These are phyloP conservation scores for Termitomyces heimii DNA, from an alignment of 768 basidiomycete genomes.

Conservation along the genomic window DNA sequence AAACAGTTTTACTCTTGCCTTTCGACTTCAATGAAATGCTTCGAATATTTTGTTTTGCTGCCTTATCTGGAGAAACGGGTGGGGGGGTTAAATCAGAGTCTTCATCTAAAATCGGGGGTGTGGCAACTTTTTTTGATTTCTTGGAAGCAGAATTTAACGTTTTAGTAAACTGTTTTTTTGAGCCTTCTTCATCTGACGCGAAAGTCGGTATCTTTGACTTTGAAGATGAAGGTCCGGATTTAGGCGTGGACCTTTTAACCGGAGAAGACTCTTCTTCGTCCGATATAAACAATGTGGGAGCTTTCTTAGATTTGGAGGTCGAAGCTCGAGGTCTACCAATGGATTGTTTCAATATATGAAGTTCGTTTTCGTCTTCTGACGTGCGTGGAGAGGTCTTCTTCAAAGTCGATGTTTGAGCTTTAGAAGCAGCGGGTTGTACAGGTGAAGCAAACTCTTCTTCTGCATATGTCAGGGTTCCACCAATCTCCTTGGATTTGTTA, in stretches of 20 bases:
- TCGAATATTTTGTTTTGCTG: not conserved
- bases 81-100: slow-evolving; percentile 1
- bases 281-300: not conserved
- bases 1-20: not conserved
- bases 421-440: slow-evolving; percentile 1
- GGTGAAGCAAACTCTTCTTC: slow-evolving; percentile 7
- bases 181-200: not conserved
- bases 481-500: slow-evolving; percentile 4
- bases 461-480: slow-evolving; percentile 1
- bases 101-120: not conserved
- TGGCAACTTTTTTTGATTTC: not conserved
- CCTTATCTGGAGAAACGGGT: not conserved
- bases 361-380: slow-evolving; percentile 10
- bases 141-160: not conserved
- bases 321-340: not conserved
- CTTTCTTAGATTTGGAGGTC: not conserved
- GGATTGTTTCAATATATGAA: not conserved
- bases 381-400: not conserved
- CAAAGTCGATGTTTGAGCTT: not conserved
- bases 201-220: not conserved
- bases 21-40: not conserved
- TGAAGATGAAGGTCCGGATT: not conserved
- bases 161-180: not conserved
- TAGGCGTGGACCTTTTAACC: not conserved
- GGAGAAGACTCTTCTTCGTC: slow-evolving; percentile 5